Evolutionary conservation across 257 asterid genomes (phyloP), one percentile per base, ranked within the genome.

Genomic region (Avicennia marina): DNA sequence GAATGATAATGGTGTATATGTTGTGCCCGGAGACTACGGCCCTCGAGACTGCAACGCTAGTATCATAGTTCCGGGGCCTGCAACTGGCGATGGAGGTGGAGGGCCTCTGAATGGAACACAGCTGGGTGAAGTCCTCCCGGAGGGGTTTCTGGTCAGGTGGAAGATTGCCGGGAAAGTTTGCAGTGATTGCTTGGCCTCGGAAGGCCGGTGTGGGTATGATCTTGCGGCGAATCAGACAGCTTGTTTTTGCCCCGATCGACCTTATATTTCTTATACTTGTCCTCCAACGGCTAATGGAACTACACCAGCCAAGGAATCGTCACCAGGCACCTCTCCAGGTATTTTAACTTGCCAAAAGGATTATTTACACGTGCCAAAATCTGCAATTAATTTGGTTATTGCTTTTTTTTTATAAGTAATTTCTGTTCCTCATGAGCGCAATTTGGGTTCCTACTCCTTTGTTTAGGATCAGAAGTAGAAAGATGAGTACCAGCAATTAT

Each of bases 121-220:
- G 22, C 39, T 76, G 70, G 70, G 24, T 27, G 45, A 61, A 42
- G 58, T 70, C 4, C 72, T 88, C 2, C 53, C 33, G 32, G 24
- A 27, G 55, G 95, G 96, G 9, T 84, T 85, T 42, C 69, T 62
- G 36, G 53, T 88, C 2, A 67, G 72, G 19, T 88, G 84, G 95
- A 75, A 60, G 31, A 62, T 76, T 21, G 85, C 46, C 1, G 46
- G 59, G 47, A 36, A 54, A 7, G 53, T n/a, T 2, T 88, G 96
- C 64, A 48, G 38, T 6, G 76, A 66, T 2, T 88, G 96, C 56
- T 26, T 21, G 11, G 65, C 38, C 13, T 76, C 91, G 0, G 29
- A 32, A 0, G 96, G 96, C 3, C 60, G 73, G 40, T 85, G 96
- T 24, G 96, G 90, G 17, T 78, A 34, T 26, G 55, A 74, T 70